phyloP scores from a whole-genome alignment of 176 grass and related monocot genomes.

The Cenchrus fungigraminus region DNA sequence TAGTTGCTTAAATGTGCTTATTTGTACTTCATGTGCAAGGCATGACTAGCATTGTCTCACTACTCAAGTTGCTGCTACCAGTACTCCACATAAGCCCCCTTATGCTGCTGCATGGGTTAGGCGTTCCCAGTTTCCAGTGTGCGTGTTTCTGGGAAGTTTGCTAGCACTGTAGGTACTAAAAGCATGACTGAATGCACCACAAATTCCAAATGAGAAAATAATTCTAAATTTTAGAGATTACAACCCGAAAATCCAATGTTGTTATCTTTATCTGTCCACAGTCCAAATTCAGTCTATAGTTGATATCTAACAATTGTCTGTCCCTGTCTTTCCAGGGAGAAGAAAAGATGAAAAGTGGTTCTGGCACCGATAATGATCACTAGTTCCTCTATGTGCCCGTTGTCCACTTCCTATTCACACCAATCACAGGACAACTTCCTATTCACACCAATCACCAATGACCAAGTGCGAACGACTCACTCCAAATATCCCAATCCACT shows the following conservation, averaged over 20 bases:
- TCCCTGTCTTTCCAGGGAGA: neutral
- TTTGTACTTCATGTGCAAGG: neutral
- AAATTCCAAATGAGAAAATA: neutral
- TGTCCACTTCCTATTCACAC: neutral
- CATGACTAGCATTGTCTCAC: neutral
- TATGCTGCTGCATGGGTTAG: neutral
- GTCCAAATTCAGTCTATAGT: neutral
- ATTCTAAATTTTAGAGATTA: neutral
- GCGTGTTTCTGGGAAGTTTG: slow-evolving; percentile 6
- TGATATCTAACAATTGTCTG: neutral
- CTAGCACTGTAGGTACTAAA: neutral
- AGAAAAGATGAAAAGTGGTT: neutral
- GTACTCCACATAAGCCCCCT: neutral
- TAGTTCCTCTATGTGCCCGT: neutral
- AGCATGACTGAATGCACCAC: neutral
- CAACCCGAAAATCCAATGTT: neutral
- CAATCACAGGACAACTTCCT: too few relatives aligned
- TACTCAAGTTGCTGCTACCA: neutral
- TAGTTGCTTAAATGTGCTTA: neutral
- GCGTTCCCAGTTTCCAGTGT: neutral
- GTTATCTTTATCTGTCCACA: neutral
- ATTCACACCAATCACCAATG: neutral
- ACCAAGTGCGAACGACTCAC: neutral
- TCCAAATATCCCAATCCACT: neutral
- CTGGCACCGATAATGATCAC: neutral